Base-by-base conservation (phyloP, 225 moss, liverwort and hornwort species). In the Lunularia cruciata region DNA sequence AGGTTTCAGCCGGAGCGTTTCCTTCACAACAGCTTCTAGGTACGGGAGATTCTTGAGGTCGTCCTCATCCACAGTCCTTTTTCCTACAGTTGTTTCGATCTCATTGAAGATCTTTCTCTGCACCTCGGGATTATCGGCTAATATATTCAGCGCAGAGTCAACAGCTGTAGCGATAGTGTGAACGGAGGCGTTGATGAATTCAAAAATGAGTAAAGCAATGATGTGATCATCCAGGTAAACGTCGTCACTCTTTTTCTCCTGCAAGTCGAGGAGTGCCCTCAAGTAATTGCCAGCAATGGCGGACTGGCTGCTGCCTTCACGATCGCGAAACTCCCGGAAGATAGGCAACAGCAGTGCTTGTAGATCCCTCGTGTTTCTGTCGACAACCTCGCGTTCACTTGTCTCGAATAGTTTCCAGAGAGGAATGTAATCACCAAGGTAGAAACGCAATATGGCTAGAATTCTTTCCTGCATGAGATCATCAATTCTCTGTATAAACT, bases 1-100 rank as follows among this genome's bases (percentile, higher is more conserved):
- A 9, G 84, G 76, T 33, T 81, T 53, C 27, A 84, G 40, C 38
- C 86, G 81, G 33, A 86, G 84, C 0, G 78, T 61, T 68, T 86
- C 86, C 78, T 84, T 86, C 22, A 3, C 65, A 46, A 65, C 25
- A 0, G 65, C 65, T 47, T 46, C 3, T 1, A 65, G 46, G 19
- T 65, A 65, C 1, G 65, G 65, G 8, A 65, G 22, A 4, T 65
- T 20, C 23, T 8, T 26, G 13, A 65, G 20, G 65, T 65, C 45
- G 5, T 9, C 2, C 27, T 65, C 65, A 10, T 65, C 30, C 30
- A 65, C 65, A 5, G 40, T 13, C 43, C 31, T 45, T 13, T 65
- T 37, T 15, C 65, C 65, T 0, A 65, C 65, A 1, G 47, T 23
- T 22, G 23, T 8, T 5, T 22, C 42, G 15, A 65, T 65, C 40